These are phyloP conservation scores for Heritiera fomes DNA, from an alignment of 345 rosid genomes.

Conservation along the genomic window DNA sequence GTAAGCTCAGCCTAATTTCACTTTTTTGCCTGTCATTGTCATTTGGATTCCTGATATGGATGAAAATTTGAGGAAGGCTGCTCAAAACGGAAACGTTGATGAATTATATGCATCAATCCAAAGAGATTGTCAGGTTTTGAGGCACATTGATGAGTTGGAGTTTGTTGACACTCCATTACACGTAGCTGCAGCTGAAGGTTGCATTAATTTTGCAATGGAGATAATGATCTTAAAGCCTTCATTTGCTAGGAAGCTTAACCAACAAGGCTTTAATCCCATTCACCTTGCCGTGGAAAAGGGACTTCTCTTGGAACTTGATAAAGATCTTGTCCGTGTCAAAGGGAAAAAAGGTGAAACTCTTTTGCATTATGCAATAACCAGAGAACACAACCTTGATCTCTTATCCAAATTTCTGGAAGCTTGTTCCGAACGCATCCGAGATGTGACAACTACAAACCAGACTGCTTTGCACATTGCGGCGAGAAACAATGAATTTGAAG, in stretches of 20 bases:
- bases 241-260: slow-evolving; percentile 26
- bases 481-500: neutral
- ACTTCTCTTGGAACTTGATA: neutral
- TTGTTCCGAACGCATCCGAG: slow-evolving; percentile 25
- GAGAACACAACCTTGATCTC: neutral
- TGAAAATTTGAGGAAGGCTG: neutral
- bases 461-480: slow-evolving; percentile 33
- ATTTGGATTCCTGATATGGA: neutral
- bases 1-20: neutral
- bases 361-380: slow-evolving; percentile 20
- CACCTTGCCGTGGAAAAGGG: slow-evolving; percentile 23
- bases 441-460: slow-evolving; percentile 26
- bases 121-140: slow-evolving; percentile 9
- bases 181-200: slow-evolving; percentile 12
- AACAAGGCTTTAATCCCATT: slow-evolving; percentile 22
- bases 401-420: slow-evolving; percentile 24
- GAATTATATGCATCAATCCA: slow-evolving; percentile 6
- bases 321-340: neutral
- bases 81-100: slow-evolving; percentile 1
- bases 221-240: slow-evolving; percentile 29
- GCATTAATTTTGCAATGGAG: slow-evolving; percentile 21
- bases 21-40: neutral
- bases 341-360: slow-evolving; percentile 37
- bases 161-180: slow-evolving; percentile 16
- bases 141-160: slow-evolving; percentile 14